Evolutionary conservation across 306 rosid genomes (phyloP).

Genomic region (Cercis canadensis): DNA sequence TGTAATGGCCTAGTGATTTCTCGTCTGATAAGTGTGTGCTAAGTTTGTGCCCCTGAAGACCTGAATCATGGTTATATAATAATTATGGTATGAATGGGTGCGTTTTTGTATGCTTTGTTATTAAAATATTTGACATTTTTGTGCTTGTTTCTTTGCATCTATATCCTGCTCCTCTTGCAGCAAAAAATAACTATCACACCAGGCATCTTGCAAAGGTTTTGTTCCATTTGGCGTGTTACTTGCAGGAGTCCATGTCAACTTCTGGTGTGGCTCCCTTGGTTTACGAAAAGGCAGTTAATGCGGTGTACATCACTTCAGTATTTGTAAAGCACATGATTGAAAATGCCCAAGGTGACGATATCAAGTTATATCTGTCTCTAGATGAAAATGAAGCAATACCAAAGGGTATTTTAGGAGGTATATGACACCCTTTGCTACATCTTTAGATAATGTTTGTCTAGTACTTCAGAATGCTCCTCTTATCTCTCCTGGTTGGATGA

Average conservation of each 20-base stretch:
- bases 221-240: constrained; percentile 80
- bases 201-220: constrained; percentile 94
- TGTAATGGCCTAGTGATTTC: constrained; percentile 5
- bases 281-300: constrained; percentile 84
- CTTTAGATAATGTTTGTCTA: neutral
- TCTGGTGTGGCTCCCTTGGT: constrained; percentile 63
- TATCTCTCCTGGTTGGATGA: neutral
- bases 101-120: neutral
- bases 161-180: too few species aligned
- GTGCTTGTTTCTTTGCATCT: neutral
- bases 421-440: neutral
- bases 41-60: neutral
- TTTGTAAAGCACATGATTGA: constrained; percentile 89
- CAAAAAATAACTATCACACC: constrained; percentile 71
- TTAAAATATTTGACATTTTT: neutral
- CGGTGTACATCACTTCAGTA: constrained; percentile 76
- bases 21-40: neutral
- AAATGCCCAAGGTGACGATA: constrained; percentile 53
- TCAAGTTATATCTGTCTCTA: constrained; percentile 68
- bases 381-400: constrained; percentile 63
- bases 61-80: constrained; percentile 18
- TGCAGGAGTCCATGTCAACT: constrained; percentile 77
- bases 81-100: constrained; percentile 16
- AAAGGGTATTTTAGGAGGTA: constrained; percentile 70
- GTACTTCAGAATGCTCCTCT: neutral